A percentile compares a stretch with the other conserved stretches of the same genome.
Conservation (phyloP, 208 protist species). For the Leishmania lainsoni region DNA sequence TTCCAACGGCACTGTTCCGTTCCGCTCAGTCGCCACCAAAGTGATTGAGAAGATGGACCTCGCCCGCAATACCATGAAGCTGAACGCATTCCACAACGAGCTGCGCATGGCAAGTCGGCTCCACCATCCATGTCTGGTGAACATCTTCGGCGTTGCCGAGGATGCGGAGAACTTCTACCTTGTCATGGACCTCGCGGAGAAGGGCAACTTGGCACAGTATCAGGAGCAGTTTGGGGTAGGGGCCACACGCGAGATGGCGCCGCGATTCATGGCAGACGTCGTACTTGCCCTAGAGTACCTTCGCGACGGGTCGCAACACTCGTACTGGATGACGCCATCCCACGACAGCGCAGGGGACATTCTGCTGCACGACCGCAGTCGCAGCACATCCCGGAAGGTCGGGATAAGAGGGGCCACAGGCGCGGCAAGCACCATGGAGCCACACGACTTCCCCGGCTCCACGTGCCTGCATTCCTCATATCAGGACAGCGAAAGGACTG, state of each 20-base stretch:
- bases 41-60: slow-evolving; percentile 64
- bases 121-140: slow-evolving; percentile 67
- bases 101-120: slow-evolving; percentile 64
- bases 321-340: slow-evolving; percentile 39
- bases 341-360: background rate
- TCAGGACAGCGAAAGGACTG: background rate
- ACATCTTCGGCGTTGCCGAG: slow-evolving; percentile 69
- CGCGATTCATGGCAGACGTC: slow-evolving; percentile 76
- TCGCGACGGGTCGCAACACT: slow-evolving; percentile 64
- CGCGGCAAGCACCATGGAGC: background rate
- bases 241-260: slow-evolving; percentile 62
- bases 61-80: slow-evolving; percentile 35
- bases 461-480: background rate
- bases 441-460: background rate
- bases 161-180: slow-evolving; percentile 55
- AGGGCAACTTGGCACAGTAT: slow-evolving; percentile 67
- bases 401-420: too few species aligned
- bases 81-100: slow-evolving; percentile 68
- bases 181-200: slow-evolving; percentile 85
- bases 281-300: slow-evolving; percentile 85
- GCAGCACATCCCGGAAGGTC: background rate
- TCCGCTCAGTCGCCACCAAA: slow-evolving; percentile 77
- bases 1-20: slow-evolving; percentile 25
- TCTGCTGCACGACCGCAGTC: background rate
- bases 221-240: slow-evolving; percentile 50